Conservation (phyloP, 257 asterid genomes). For the Solanum etuberosum region DNA sequence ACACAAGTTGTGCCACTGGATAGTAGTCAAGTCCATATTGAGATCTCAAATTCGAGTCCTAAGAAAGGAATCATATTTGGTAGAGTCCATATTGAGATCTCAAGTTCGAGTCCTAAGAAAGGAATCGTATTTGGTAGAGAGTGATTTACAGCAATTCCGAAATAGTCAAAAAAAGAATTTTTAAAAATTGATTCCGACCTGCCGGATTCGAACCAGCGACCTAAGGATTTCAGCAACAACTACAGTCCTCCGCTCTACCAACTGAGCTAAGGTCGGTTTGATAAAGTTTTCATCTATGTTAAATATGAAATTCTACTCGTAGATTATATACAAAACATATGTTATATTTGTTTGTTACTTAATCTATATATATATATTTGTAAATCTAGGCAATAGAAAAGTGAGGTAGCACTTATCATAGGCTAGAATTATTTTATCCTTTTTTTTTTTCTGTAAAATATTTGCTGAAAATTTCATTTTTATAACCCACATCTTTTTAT, state of each 20-base stretch:
- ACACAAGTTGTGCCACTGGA: not conserved
- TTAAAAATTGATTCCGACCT: conserved; percentile 9
- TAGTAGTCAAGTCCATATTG: not conserved
- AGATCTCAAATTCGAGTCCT: not conserved
- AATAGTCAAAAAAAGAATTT: too few species aligned
- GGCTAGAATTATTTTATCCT: too few species aligned
- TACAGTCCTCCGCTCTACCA: conserved; percentile 1
- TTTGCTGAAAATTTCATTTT: too few species aligned
- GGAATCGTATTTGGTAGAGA: too few species aligned
- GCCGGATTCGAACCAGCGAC: conserved; percentile 43
- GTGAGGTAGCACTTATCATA: too few species aligned
- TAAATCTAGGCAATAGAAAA: too few species aligned
- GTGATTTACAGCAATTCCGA: not conserved
- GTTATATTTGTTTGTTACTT: too few species aligned
- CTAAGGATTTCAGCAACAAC: conserved; percentile 3
- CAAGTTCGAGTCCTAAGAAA: not conserved
- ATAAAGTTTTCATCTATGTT: fast-evolving
- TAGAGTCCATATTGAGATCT: not conserved
- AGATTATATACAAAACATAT: too few species aligned
- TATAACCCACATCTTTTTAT: not conserved
- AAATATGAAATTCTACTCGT: too few species aligned
- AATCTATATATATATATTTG: too few species aligned
- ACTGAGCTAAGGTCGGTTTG: not conserved
- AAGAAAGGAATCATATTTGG: not conserved
- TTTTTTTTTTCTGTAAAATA: too few species aligned